phyloP scores from a whole-genome alignment of 805 yeast genomes.

The Kazachstania taianensis region DNA sequence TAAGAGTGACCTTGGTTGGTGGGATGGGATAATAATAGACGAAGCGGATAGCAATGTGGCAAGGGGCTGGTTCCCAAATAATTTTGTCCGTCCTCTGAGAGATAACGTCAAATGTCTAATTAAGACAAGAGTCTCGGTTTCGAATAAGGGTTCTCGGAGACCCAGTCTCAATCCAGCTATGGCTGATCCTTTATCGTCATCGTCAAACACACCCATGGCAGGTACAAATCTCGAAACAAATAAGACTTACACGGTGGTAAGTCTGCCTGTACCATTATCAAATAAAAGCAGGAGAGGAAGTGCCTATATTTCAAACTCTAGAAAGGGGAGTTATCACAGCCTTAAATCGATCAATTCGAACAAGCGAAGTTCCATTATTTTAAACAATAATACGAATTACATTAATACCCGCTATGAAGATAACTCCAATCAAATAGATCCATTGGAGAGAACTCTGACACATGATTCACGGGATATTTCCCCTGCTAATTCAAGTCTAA shows the following conservation, averaged over 20 bases:
- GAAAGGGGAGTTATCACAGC: conserved; percentile 5
- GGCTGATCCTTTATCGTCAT: not conserved
- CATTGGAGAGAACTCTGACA: conserved; percentile 3
- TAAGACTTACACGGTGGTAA: conserved; percentile 1
- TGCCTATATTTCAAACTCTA: conserved; percentile 1
- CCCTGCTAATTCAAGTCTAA: not conserved
- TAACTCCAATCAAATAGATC: conserved; percentile 5
- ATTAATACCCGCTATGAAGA: not conserved
- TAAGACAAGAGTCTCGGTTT: not conserved
- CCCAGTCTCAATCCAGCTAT: conserved; percentile 14
- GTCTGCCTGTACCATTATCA: conserved; percentile 1
- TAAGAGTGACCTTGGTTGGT: conserved; percentile 65
- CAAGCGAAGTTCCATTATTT: conserved; percentile 1
- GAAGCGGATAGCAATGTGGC: conserved; percentile 24
- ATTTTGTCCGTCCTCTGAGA: conserved; percentile 29
- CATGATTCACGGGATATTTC: not conserved
- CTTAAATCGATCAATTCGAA: not conserved
- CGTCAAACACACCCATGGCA: not conserved
- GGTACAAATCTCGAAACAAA: not conserved
- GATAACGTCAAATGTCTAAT: conserved; percentile 4
- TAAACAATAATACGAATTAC: conserved; percentile 1
- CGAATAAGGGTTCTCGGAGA: conserved; percentile 9
- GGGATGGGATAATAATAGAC: conserved; percentile 59
- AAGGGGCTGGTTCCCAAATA: conserved; percentile 83
- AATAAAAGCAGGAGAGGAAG: conserved; percentile 5